These are phyloP conservation scores for Trichoderma asperellum DNA, from an alignment of 2,329 filamentous ascomycete genomes.

Conservation along the genomic window DNA sequence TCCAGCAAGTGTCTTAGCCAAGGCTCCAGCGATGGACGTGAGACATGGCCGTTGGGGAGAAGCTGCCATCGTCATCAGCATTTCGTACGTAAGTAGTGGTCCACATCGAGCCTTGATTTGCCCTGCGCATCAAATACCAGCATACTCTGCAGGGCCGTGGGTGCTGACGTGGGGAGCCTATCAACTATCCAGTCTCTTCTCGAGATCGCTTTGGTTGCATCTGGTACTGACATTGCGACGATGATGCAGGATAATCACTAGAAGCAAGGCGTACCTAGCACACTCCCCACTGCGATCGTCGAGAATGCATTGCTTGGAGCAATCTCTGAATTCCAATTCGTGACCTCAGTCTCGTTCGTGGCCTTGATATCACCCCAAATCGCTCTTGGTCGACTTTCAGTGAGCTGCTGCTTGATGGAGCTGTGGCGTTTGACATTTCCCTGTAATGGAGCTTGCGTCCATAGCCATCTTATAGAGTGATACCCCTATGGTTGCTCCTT, in stretches of 20 bases:
- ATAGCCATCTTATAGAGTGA: too few species aligned
- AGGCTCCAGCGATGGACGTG: not conserved
- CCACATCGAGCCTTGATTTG: not conserved
- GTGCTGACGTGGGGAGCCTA: not conserved
- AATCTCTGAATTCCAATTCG: not conserved
- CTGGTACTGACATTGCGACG: not conserved
- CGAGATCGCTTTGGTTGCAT: not conserved
- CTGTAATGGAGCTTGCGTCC: too few species aligned
- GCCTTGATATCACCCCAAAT: not conserved
- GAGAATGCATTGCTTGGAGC: not conserved
- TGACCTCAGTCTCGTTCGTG: not conserved
- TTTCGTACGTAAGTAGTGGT: not conserved
- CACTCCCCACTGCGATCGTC: not conserved
- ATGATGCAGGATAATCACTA: not conserved
- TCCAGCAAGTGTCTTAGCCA: not conserved
- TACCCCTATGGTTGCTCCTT: too few species aligned
- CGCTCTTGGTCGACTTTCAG: too few species aligned
- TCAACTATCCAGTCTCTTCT: not conserved
- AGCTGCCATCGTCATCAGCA: not conserved
- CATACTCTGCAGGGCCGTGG: not conserved
- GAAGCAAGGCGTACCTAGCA: not conserved
- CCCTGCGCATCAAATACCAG: not conserved
- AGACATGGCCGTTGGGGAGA: not conserved
- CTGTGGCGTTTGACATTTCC: too few species aligned
- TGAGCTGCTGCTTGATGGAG: too few species aligned